Evolutionary conservation across 2,329 filamentous ascomycete species (phyloP).

Genomic region (Fonsecaea multimorphosa): DNA sequence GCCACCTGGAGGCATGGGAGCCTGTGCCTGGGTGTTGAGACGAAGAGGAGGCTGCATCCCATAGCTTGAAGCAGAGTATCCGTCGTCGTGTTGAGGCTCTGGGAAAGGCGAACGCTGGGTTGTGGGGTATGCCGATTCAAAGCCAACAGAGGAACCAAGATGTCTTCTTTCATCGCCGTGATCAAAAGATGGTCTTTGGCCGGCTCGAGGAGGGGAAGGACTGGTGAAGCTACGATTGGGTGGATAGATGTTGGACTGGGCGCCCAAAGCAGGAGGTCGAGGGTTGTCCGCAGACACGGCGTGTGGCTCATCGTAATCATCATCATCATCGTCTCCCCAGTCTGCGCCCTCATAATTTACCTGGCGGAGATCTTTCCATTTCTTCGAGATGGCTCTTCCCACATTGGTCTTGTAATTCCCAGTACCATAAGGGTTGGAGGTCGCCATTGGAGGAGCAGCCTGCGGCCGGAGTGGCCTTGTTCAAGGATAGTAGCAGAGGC

Average conservation of each 20-base stretch:
- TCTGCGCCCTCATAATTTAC: conserved; percentile 91
- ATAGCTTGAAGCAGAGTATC: conserved; percentile 15
- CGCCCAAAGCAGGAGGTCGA: conserved; percentile 23
- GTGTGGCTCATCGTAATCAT: conserved; percentile 56
- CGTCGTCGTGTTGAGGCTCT: conserved; percentile 35
- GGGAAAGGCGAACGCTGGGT: conserved; percentile 34
- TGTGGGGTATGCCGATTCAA: conserved; percentile 36
- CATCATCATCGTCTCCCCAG: conserved; percentile 73
- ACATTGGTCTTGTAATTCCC: conserved; percentile 77
- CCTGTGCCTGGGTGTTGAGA: conserved; percentile 33
- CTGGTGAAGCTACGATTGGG: conserved; percentile 47
- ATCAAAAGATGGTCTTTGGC: conserved; percentile 36
- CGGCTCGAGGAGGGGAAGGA: conserved; percentile 43
- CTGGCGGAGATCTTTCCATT: conserved; percentile 90
- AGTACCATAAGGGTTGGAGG: conserved; percentile 48
- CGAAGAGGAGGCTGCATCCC: conserved; percentile 30
- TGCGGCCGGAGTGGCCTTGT: not conserved
- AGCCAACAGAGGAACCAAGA: conserved; percentile 32
- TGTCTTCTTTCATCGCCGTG: conserved; percentile 39
- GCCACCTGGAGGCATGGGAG: conserved; percentile 33
- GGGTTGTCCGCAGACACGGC: conserved; percentile 39
- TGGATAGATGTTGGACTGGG: conserved; percentile 26
- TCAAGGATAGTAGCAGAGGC: not conserved
- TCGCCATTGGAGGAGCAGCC: conserved; percentile 21
- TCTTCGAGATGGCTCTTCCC: conserved; percentile 85